Conservation (phyloP, 768 basidiomycete species). For the Amanita thiersii region DNA sequence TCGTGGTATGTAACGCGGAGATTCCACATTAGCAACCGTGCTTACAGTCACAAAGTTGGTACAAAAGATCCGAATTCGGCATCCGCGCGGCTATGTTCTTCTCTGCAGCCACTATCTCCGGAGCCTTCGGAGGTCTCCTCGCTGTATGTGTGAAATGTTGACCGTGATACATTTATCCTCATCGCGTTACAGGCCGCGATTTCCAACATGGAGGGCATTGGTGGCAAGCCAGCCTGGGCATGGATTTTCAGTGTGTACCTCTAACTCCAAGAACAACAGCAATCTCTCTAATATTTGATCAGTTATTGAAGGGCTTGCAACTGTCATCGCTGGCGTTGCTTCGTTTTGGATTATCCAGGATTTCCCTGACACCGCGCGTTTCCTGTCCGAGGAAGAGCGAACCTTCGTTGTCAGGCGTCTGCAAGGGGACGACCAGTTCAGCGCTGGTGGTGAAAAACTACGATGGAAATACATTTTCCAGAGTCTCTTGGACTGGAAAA, state of each 20-base stretch:
- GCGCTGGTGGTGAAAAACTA: conserved; percentile 62
- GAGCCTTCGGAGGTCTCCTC: conserved; percentile 75
- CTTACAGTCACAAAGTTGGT: conserved; percentile 26
- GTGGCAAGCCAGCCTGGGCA: conserved; percentile 56
- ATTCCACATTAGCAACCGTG: neutral
- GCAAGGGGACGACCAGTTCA: conserved; percentile 62
- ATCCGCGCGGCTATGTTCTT: conserved; percentile 62
- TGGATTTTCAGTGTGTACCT: conserved; percentile 58
- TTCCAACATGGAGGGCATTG: conserved; percentile 64
- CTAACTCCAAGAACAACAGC: neutral
- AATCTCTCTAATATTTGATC: conserved; percentile 7
- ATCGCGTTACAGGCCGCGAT: conserved; percentile 40
- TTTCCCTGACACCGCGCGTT: conserved; percentile 76
- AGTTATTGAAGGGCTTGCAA: conserved; percentile 60
- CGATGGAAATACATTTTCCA: conserved; percentile 48
- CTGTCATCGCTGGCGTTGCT: conserved; percentile 52
- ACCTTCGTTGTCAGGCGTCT: conserved; percentile 58
- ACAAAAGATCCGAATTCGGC: conserved; percentile 70
- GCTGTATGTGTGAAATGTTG: conserved; percentile 50
- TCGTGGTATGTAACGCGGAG: conserved; percentile 45
- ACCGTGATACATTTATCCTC: conserved; percentile 2
- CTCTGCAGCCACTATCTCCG: conserved; percentile 71
- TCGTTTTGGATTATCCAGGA: conserved; percentile 80
- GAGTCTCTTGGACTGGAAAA: conserved; percentile 67
- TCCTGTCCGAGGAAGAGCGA: conserved; percentile 64